phyloP scores from a whole-genome alignment of 2,329 filamentous ascomycete species.

The Aspergillus tanneri region DNA sequence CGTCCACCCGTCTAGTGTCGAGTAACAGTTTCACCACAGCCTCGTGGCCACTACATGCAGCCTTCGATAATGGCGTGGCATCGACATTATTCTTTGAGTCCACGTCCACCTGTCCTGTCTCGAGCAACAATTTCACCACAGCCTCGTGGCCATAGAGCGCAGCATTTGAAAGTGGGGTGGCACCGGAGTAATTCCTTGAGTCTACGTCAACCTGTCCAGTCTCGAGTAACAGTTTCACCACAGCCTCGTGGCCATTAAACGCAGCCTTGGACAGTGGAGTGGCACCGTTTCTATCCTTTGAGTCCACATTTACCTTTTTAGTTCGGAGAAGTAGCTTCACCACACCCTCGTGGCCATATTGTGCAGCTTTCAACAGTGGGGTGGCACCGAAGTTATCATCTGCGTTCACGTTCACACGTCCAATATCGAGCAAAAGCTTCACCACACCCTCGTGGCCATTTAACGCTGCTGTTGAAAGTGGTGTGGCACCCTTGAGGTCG shows the following conservation, averaged over 20 bases:
- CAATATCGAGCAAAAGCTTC: too few species aligned
- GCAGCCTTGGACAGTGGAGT: too few species aligned
- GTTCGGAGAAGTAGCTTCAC: too few species aligned
- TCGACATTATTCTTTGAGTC: neutral
- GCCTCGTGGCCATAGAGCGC: too few species aligned
- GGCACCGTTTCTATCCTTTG: too few species aligned
- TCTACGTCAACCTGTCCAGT: neutral
- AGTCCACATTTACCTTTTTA: too few species aligned
- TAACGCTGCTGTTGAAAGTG: too few species aligned
- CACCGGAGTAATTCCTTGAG: neutral
- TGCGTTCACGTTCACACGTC: neutral
- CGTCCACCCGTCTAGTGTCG: neutral
- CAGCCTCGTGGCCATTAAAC: too few species aligned
- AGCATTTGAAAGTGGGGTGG: neutral
- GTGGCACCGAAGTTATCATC: neutral
- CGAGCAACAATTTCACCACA: constrained; percentile 1
- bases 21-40: neutral
- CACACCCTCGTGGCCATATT: constrained; percentile 7
- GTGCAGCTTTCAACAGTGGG: neutral
- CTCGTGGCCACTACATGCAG: constrained; percentile 1
- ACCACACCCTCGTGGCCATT: neutral
- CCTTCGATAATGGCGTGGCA: neutral
- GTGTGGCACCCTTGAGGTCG: too few species aligned
- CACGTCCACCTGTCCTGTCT: neutral
- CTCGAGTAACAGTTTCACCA: constrained; percentile 2